A percentile compares a stretch with the other conserved stretches of the same genome.
These are phyloP conservation scores for Megacollybia marginata DNA, from an alignment of 768 basidiomycete species.

Conservation along the genomic window DNA sequence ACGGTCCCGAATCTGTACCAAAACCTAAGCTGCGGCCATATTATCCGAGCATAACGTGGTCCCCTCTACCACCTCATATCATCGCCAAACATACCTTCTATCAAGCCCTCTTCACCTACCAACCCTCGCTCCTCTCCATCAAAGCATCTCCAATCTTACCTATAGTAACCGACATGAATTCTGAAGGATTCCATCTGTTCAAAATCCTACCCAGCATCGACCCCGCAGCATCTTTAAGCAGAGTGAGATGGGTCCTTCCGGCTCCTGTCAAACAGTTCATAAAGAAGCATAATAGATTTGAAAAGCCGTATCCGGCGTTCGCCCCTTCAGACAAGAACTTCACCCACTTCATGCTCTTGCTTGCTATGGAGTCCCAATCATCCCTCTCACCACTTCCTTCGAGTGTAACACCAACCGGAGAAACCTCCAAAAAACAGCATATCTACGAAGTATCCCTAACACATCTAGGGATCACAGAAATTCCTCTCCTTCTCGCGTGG, in stretches of 20 bases:
- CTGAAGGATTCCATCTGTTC: too few relatives aligned
- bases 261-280: constrained; percentile 6
- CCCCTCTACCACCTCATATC: constrained; percentile 35
- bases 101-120: constrained; percentile 50
- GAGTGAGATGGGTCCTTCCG: constrained; percentile 8
- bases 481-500: constrained; percentile 66
- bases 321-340: constrained; percentile 46
- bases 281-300: constrained; percentile 5
- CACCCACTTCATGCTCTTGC: constrained; percentile 50
- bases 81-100: constrained; percentile 46
- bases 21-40: constrained; percentile 17
- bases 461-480: constrained; percentile 42
- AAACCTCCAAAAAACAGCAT: neutral
- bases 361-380: constrained; percentile 25
- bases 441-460: constrained; percentile 7
- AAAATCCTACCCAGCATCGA: too few relatives aligned
- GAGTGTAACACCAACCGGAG: too few relatives aligned
- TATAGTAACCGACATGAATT: neutral
- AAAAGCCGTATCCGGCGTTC: constrained; percentile 26
- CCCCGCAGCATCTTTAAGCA: too few relatives aligned
- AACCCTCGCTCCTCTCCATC: constrained; percentile 5
- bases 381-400: too few relatives aligned
- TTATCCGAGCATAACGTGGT: constrained; percentile 34
- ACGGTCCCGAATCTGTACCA: constrained; percentile 14
- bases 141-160: constrained; percentile 9